These are phyloP conservation scores for Gossypium gossypioides DNA, from an alignment of 441 rosid genomes.

Conservation along the genomic window DNA sequence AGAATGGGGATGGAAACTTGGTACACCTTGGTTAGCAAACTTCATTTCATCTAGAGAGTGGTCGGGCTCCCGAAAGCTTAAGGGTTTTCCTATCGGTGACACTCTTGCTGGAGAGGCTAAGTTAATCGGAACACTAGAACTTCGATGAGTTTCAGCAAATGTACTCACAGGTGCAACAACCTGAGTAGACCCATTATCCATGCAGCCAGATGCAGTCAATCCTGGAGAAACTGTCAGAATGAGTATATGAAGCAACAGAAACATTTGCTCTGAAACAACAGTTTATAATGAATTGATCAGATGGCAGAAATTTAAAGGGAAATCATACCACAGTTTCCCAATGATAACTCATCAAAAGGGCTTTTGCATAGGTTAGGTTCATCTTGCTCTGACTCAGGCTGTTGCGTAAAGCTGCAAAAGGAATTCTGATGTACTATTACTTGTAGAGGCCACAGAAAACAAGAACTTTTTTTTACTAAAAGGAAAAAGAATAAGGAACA, in stretches of 20 bases:
- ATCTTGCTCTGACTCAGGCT: conserved; percentile 42
- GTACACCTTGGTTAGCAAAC: conserved; percentile 34
- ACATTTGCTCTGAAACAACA: conserved; percentile 12
- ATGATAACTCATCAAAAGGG: conserved; percentile 37
- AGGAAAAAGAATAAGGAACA: not conserved
- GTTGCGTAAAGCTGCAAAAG: conserved; percentile 41
- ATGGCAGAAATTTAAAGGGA: conserved; percentile 1
- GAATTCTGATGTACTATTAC: conserved; percentile 12
- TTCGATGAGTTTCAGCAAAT: conserved; percentile 36
- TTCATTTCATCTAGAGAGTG: conserved; percentile 36
- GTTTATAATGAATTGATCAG: conserved; percentile 2
- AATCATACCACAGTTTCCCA: conserved; percentile 50
- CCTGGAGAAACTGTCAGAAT: conserved; percentile 32
- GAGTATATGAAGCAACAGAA: conserved; percentile 2
- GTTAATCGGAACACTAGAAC: conserved; percentile 34
- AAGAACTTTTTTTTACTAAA: not conserved
- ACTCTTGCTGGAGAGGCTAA: conserved; percentile 33
- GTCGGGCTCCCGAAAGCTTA: conserved; percentile 30
- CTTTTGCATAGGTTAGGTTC: conserved; percentile 35
- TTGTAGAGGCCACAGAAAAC: not conserved
- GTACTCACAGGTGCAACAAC: conserved; percentile 29
- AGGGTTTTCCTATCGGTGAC: conserved; percentile 34
- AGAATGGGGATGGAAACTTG: conserved; percentile 51
- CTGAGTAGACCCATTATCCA: conserved; percentile 35
- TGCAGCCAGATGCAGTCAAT: conserved; percentile 26